phyloP scores from a whole-genome alignment of 208 protist genomes.

The Tritrichomonas foetus region DNA sequence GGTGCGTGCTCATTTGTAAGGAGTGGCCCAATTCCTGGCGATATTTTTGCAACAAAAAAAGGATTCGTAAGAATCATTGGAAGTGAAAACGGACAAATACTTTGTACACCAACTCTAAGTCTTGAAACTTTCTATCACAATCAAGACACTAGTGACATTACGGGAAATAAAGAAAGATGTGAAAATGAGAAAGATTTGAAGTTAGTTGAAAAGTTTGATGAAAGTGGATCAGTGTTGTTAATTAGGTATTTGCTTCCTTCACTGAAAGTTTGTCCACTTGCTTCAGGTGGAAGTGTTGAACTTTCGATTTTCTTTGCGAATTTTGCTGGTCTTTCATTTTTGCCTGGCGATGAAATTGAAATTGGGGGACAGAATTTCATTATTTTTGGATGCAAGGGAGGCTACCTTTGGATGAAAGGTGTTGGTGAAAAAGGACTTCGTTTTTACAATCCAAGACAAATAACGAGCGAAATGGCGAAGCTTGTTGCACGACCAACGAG shows the following conservation, averaged over 20 bases:
- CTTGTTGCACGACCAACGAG: not conserved
- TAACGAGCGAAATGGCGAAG: not conserved
- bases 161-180: not conserved
- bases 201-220: no score
- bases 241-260: not conserved
- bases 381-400: not conserved
- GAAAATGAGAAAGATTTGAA: no score
- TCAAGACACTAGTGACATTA: not conserved
- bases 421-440: not conserved
- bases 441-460: not conserved
- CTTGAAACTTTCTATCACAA: no score
- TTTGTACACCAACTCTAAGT: not conserved
- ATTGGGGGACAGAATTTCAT: not conserved
- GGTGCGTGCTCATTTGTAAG: not conserved
- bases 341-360: not conserved
- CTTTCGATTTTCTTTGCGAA: not conserved
- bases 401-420: not conserved
- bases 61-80: conserved; percentile 11
- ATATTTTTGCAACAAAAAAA: not conserved
- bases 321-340: not conserved
- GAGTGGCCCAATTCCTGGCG: not conserved
- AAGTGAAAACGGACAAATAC: not conserved
- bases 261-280: not conserved
- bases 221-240: not conserved
- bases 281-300: not conserved